Base-by-base conservation (phyloP, 2,329 filamentous ascomycete genomes). In the Exophiala oligosperma region DNA sequence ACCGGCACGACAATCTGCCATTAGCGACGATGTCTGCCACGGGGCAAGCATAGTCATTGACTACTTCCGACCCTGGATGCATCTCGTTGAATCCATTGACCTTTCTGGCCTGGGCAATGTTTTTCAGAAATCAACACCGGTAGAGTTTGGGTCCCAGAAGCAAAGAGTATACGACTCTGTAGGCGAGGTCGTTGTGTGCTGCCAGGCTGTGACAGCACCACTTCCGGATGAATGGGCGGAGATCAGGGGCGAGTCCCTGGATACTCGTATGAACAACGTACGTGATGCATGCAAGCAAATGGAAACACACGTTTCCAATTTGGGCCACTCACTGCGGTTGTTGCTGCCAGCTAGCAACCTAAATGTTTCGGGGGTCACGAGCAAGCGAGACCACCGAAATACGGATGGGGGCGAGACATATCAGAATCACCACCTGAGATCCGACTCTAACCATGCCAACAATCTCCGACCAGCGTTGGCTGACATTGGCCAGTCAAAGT, bases 141-240 rank as follows among this genome's bases (percentile, higher is more conserved):
- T 86, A 49, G 94, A 97, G 66, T 97, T 97, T 72, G 88, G 87
- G 68, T 84, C 87, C 32, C 91, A 96, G 72, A 97, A 97, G 75
- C 94, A 99, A 73, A 90, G 89, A 66, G 80, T 96, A 17, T 97
- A 97, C 73, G 94, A 97, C 73, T 89, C 92, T 59, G 89, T 96
- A 55, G 92, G 92, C 7, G 94, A 97, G 71, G 82, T 99, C 28
- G 77, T 97, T 3, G 77, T 96, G 50, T 86, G 88, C 58, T 97
- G 92, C 69, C 94, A 99, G 74, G 86, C 90, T 24, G 89, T 97
- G n/a, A 90, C 92, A 4, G 91, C 91, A 7, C 94, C 94, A 4
- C 75, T 99, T 44, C 90, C 89, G 7, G 94, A 99, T 71, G 94
- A 99, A 75, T 99, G 94, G 94, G 86, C 92, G 3, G 92, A 96